Percentiles rank a stretch among this genome's conserved stretches.
Evolutionary conservation across 2,329 filamentous ascomycete genomes (phyloP).

Genomic region (Nannizziopsis barbatae): DNA sequence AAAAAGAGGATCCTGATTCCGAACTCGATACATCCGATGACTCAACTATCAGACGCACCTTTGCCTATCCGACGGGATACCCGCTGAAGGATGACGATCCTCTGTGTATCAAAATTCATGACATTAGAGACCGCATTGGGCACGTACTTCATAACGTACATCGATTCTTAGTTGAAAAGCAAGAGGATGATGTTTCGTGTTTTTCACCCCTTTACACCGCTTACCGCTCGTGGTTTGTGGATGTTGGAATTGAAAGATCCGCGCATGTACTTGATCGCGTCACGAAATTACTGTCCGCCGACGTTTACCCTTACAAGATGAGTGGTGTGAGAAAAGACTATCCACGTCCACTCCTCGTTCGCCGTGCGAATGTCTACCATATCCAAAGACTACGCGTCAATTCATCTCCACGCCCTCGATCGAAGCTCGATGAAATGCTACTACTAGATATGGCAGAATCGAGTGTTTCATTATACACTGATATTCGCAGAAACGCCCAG

Average conservation of each 20-base stretch:
- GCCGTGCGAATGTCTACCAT: conserved; percentile 88
- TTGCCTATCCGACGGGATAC: conserved; percentile 82
- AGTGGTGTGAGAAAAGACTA: conserved; percentile 87
- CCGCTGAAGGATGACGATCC: conserved; percentile 53
- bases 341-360: conserved; percentile 79
- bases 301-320: conserved; percentile 87
- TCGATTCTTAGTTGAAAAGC: conserved; percentile 65
- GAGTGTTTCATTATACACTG: conserved; percentile 81
- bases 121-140: conserved; percentile 68
- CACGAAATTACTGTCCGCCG: conserved; percentile 68
- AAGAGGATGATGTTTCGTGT: conserved; percentile 91
- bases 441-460: conserved; percentile 82
- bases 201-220: conserved; percentile 88
- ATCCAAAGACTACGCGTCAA: conserved; percentile 91
- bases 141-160: conserved; percentile 74
- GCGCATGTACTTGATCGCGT: conserved; percentile 87
- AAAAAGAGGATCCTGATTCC: conserved; percentile 36
- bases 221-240: conserved; percentile 92
- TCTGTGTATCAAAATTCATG: conserved; percentile 66
- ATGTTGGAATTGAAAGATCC: conserved; percentile 91
- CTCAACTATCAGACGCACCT: conserved; percentile 62
- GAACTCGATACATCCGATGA: conserved; percentile 48
- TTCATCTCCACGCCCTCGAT: conserved; percentile 73
- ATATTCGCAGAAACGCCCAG: conserved; percentile 89
- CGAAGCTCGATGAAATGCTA: conserved; percentile 74